Evolutionary conservation across 495 filamentous ascomycete species (phyloP).

Genomic region (Trichoderma parareesei): DNA sequence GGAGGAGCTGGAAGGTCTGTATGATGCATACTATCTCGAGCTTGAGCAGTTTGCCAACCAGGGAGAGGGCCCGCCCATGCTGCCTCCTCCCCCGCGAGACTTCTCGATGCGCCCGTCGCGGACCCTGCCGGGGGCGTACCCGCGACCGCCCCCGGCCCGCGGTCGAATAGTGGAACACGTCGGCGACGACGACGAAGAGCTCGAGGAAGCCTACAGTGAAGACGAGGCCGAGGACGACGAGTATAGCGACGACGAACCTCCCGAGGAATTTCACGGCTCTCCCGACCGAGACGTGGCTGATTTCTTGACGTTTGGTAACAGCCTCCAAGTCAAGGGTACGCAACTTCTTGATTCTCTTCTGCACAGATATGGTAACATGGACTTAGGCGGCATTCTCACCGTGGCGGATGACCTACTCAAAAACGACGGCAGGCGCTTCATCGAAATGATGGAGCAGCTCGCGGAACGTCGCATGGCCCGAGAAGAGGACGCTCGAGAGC

Average conservation of each 20-base stretch:
- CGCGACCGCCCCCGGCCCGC: conserved; percentile 42
- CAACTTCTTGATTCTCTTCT: conserved; percentile 27
- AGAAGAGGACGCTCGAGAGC: conserved; percentile 81
- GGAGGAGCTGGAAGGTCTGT: conserved; percentile 96
- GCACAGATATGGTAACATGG: conserved; percentile 30
- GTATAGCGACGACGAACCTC: conserved; percentile 47
- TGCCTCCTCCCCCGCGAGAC: conserved; percentile 54
- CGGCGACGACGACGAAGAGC: conserved; percentile 55
- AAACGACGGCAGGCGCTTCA: conserved; percentile 99
- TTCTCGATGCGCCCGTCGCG: conserved; percentile 35
- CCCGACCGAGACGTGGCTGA: conserved; percentile 64
- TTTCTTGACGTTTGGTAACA: conserved; percentile 96
- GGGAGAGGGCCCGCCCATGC: conserved; percentile 49
- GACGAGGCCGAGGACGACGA: conserved; percentile 49
- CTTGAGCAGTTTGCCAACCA: conserved; percentile 92
- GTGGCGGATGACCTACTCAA: conserved; percentile 97
- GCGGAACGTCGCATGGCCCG: conserved; percentile 95
- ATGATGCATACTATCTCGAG: conserved; percentile 98
- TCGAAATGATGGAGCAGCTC: conserved; percentile 99
- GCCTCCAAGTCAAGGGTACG: conserved; percentile 92
- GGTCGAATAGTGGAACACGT: conserved; percentile 51
- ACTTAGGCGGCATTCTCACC: conserved; percentile 88
- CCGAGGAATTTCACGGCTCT: conserved; percentile 48
- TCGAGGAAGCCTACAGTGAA: conserved; percentile 46
- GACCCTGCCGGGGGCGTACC: conserved; percentile 36